Base-by-base conservation (phyloP, 2,329 filamentous ascomycete genomes). In the Ophiostoma montium region DNA sequence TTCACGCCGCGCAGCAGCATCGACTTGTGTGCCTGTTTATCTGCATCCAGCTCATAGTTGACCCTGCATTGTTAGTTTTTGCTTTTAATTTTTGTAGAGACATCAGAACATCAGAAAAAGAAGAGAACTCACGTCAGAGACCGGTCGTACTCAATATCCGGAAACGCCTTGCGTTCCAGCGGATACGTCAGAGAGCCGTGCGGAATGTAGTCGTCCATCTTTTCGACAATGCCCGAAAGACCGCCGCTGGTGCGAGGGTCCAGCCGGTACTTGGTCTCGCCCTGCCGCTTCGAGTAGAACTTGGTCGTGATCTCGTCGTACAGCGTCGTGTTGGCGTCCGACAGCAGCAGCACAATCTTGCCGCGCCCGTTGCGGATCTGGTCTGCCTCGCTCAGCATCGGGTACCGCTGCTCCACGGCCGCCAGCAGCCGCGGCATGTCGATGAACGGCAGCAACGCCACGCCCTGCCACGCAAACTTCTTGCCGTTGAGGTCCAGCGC, bases 391-490 rank as follows among this genome's bases (percentile, higher is more conserved):
- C 78, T 85, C 4, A 98, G 70, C 13, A 86, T 69, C 7, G 84
- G 84, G 60, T 95, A 95, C 58, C 84, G 87, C 55, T 80, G 82
- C 44, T 78, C 75, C 70, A 96, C 90, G 9, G 90, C 90, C 16
- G 75, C 72, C 9, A 98, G 70, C 16, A 98, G 70, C 48, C 89
- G 80, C 47, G 82, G 80, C 72, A 94, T 92, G 58, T 98, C 89
- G 58, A 98, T 98, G 63, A 96, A 98, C 0, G 92, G 92, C 32
- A 98, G 73, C 18, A 98, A 70, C 3, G 87, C 88, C 48, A 98
- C 84, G 55, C 92, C 92, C 63, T 96, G 90, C 92, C 94, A 98
- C 0, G 88, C 87, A 67, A 95, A 94, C 63, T 96, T 98, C 70
- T 96, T 96, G 49, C 92, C 92, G 57, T 98, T 98, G 38, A 96